A percentile compares a stretch with the other conserved stretches of the same genome.
phyloP scores from a whole-genome alignment of 108 stramenopile genomes.

The Phaeodactylum tricornutum region DNA sequence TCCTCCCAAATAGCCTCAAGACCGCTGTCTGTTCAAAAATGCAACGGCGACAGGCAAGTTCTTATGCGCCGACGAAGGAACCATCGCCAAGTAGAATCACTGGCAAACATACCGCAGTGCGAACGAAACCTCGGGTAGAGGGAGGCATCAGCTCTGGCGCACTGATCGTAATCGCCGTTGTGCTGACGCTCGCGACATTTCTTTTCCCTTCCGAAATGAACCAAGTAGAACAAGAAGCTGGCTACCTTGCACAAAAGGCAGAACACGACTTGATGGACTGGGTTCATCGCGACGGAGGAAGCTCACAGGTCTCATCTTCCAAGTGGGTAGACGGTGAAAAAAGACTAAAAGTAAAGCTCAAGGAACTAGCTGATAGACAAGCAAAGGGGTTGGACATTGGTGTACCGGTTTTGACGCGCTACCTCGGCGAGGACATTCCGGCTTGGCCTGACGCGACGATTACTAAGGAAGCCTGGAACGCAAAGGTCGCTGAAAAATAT shows the following conservation, averaged over 20 bases:
- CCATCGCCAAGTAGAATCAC: too few relatives aligned
- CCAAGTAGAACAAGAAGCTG: background rate
- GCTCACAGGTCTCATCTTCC: background rate
- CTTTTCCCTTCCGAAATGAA: background rate
- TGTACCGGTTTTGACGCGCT: constrained; percentile 51
- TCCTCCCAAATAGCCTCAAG: too few relatives aligned
- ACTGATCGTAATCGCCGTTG: background rate
- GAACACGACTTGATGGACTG: constrained; percentile 2
- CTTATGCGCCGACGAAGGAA: too few relatives aligned
- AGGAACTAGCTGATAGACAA: constrained; percentile 31
- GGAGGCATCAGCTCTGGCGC: too few relatives aligned
- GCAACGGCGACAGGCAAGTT: too few relatives aligned
- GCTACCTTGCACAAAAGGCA: background rate
- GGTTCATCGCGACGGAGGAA: background rate
- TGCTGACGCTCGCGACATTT: background rate
- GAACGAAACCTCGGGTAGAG: too few relatives aligned
- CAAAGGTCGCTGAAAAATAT: constrained; percentile 30
- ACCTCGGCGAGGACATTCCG: constrained; percentile 52
- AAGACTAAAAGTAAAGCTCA: constrained; percentile 36
- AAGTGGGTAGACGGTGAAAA: constrained; percentile 18
- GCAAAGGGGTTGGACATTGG: constrained; percentile 36
- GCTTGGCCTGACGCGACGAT: constrained; percentile 26
- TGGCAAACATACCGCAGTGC: too few relatives aligned
- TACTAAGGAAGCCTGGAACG: constrained; percentile 32
- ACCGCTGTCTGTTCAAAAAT: too few relatives aligned